Evolutionary conservation across 1,284 basidiomycete genomes (phyloP), one percentile per base, ranked within the genome.

Genomic region (Phylloboletellus chloephorus): DNA sequence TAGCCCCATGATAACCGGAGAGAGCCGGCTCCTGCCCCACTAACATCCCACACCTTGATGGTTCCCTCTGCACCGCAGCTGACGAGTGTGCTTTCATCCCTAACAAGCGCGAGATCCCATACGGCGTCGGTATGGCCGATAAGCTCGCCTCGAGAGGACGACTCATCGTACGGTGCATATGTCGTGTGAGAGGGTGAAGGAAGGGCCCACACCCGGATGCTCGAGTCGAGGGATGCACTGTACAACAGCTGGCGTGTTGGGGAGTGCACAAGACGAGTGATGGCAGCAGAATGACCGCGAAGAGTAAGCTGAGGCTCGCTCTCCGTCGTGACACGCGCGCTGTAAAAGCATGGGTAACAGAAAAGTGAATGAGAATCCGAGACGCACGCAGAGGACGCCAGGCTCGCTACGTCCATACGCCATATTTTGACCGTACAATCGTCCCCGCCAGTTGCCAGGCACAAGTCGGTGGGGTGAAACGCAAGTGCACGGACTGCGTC

Each of bases 351-450:
- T 52, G 39, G 53, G 47, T 21, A 29, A 46, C 43, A 47, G 30
- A 22, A 31, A 31, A 48, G 44, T 25, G 36, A 47, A 43, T 41
- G 34, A 22, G 39, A 41, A 36, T 13, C 20, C 40, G 31, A 1
- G 44, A 76, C 82, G 57, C 67, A 88, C 84, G 70, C 71, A 47
- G 82, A 78, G 31, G 85, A 82, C 13, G 83, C 75, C 43, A 90
- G 67, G 52, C 76, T 72, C 24, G 76, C 67, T 17, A 82, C 75
- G 52, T 90, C 87, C 69, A 92, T 76, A 48, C 87, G 75, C 95
- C 95, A 98, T 48, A 97, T 80, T 67, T 98, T 98, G 52, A 98
- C 84, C 10, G 92, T 95, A 61, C 80, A 88, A 61, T 98, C 96
- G 63, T 97, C 94, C 28, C 91, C 89, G 26, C 88, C 95, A 30